A percentile compares a stretch with the other conserved stretches of the same genome.
These are phyloP conservation scores for Leersia perrieri DNA, from an alignment of 176 grass and related monocot genomes.

Conservation along the genomic window DNA sequence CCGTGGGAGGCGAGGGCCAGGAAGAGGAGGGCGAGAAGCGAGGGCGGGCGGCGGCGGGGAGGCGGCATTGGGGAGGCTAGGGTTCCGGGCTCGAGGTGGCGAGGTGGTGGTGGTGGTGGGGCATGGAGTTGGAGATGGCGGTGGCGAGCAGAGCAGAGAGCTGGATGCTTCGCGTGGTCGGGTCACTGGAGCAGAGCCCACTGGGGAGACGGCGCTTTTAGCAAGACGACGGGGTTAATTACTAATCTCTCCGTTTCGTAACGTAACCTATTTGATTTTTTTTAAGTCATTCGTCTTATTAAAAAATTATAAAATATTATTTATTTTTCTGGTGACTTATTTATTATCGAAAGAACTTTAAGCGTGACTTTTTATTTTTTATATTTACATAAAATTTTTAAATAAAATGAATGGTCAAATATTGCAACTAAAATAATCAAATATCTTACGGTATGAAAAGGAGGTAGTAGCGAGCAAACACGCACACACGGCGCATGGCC, in stretches of 20 bases:
- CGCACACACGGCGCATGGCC: not conserved
- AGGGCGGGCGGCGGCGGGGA: conserved; percentile 20
- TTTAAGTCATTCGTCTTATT: too few species aligned
- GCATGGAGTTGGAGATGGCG: conserved; percentile 33
- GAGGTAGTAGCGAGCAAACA: conserved; percentile 12
- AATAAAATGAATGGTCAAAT: too few species aligned
- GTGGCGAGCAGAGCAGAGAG: conserved; percentile 44
- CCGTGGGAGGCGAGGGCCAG: conserved; percentile 7
- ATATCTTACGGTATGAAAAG: too few species aligned
- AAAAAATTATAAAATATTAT: too few species aligned
- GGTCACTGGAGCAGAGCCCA: conserved; percentile 15
- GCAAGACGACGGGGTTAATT: conserved; percentile 7
- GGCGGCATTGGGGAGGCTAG: conserved; percentile 39
- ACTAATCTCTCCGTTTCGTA: too few species aligned
- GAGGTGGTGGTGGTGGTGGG: conserved; percentile 28
- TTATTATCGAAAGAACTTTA: too few species aligned
- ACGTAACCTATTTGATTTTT: too few species aligned
- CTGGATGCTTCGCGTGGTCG: conserved; percentile 45
- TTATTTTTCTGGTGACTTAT: too few species aligned
- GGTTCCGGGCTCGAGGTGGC: conserved; percentile 45
- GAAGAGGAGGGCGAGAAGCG: conserved; percentile 2
- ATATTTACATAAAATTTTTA: too few species aligned
- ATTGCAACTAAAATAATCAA: too few species aligned
- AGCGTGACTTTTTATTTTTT: too few species aligned
- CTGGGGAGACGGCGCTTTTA: conserved; percentile 30